These are phyloP conservation scores for Deakozyma indianensis DNA, from an alignment of 805 yeast genomes.

Conservation along the genomic window DNA sequence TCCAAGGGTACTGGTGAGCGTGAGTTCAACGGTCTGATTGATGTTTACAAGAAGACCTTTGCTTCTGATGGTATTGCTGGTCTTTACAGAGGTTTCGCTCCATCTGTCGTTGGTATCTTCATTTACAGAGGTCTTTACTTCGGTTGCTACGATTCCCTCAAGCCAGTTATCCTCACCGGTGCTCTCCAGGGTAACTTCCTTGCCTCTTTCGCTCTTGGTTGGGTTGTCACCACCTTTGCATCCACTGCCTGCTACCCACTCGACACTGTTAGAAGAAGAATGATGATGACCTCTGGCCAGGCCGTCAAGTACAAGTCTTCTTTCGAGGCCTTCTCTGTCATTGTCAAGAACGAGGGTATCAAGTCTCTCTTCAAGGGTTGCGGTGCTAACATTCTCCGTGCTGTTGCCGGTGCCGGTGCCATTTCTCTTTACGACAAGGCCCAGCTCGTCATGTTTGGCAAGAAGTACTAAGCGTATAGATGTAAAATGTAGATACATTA, in stretches of 20 bases:
- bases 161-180: slow-evolving; percentile 83
- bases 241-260: slow-evolving; percentile 96
- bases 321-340: slow-evolving; percentile 73
- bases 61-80: slow-evolving; percentile 92
- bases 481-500: slow-evolving; percentile 1
- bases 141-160: slow-evolving; percentile 88
- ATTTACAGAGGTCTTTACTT: slow-evolving; percentile 97
- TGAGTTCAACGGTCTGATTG: slow-evolving; percentile 89
- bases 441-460: slow-evolving; percentile 82
- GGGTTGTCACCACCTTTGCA: slow-evolving; percentile 94
- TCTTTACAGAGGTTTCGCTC: slow-evolving; percentile 96
- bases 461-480: slow-evolving; percentile 40
- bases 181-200: slow-evolving; percentile 79
- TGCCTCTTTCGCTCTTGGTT: slow-evolving; percentile 87
- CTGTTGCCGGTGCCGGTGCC: slow-evolving; percentile 99
- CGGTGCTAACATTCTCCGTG: slow-evolving; percentile 97
- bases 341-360: slow-evolving; percentile 88
- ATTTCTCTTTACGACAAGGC: slow-evolving; percentile 91
- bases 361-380: slow-evolving; percentile 89
- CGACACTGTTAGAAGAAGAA: slow-evolving; percentile 96
- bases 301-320: slow-evolving; percentile 88
- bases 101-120: slow-evolving; percentile 88
- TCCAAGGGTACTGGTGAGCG: slow-evolving; percentile 65
- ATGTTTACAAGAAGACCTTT: slow-evolving; percentile 86
- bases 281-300: slow-evolving; percentile 98